Evolutionary conservation across 306 rosid genomes (phyloP).

Genomic region (Glycine latifolia): DNA sequence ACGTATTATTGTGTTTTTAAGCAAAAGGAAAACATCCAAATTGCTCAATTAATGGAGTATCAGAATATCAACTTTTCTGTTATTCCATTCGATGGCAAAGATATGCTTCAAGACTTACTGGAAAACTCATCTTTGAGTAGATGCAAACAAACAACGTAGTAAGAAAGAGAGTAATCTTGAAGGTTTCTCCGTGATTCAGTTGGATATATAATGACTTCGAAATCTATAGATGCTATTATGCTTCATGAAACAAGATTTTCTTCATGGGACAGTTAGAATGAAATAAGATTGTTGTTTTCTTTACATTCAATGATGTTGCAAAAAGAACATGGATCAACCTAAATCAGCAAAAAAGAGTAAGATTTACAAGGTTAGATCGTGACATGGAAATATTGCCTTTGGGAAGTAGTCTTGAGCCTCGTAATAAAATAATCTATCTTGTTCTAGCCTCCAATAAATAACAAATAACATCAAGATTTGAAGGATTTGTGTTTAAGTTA

Average conservation of each 20-base stretch:
- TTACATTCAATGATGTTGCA: background rate
- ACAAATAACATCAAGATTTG: too few species aligned
- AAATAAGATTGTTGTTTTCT: background rate
- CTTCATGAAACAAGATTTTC: background rate
- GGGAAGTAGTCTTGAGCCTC: too few species aligned
- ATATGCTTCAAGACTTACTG: too few species aligned
- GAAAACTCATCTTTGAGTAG: too few species aligned
- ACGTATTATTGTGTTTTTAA: too few species aligned
- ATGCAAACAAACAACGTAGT: background rate
- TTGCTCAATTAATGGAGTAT: too few species aligned
- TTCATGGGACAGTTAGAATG: background rate
- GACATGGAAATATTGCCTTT: background rate
- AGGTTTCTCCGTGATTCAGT: background rate
- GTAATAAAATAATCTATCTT: too few species aligned
- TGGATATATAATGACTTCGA: background rate
- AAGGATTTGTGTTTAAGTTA: too few species aligned
- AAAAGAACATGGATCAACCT: background rate
- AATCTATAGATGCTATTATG: background rate
- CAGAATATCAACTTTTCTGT: too few species aligned
- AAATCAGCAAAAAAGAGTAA: background rate
- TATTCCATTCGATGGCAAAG: too few species aligned
- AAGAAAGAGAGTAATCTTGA: background rate
- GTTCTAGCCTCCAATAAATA: too few species aligned
- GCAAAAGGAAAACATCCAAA: too few species aligned
- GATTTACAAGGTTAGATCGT: background rate